Percentiles rank a stretch among this genome's conserved stretches.
These are phyloP conservation scores for Dendrobium huoshanense DNA, from an alignment of 106 monocot species.

Conservation along the genomic window DNA sequence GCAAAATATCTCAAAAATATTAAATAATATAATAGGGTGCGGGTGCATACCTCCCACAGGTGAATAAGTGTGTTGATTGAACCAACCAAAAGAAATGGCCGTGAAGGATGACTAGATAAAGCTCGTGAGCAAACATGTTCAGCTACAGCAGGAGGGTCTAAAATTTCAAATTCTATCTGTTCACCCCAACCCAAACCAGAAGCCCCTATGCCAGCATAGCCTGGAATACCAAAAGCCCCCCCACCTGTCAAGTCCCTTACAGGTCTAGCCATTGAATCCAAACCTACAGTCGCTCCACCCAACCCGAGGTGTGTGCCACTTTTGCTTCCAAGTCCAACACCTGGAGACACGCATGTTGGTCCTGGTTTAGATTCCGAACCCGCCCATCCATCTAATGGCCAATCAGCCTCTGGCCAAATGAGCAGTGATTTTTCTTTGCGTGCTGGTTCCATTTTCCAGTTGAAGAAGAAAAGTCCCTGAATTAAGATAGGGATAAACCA, in stretches of 20 bases:
- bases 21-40: neutral
- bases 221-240: conserved; percentile 88
- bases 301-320: conserved; percentile 61
- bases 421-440: conserved; percentile 30
- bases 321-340: conserved; percentile 51
- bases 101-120: conserved; percentile 70
- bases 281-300: conserved; percentile 49
- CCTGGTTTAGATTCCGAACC: conserved; percentile 60
- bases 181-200: conserved; percentile 81
- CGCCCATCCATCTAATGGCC: conserved; percentile 75
- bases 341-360: conserved; percentile 59
- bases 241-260: conserved; percentile 78
- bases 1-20: neutral
- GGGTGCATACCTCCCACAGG: conserved; percentile 77
- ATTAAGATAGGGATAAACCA: neutral
- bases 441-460: conserved; percentile 32
- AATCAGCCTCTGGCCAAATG: conserved; percentile 82
- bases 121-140: conserved; percentile 62
- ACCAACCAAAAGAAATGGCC: conserved; percentile 81
- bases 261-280: conserved; percentile 53
- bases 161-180: conserved; percentile 56
- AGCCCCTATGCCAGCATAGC: conserved; percentile 93
- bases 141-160: conserved; percentile 56
- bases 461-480: conserved; percentile 78
- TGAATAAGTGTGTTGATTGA: conserved; percentile 85